These are phyloP conservation scores for Hypoxylon sp. DNA, from an alignment of 2,329 filamentous ascomycete genomes.

Conservation along the genomic window DNA sequence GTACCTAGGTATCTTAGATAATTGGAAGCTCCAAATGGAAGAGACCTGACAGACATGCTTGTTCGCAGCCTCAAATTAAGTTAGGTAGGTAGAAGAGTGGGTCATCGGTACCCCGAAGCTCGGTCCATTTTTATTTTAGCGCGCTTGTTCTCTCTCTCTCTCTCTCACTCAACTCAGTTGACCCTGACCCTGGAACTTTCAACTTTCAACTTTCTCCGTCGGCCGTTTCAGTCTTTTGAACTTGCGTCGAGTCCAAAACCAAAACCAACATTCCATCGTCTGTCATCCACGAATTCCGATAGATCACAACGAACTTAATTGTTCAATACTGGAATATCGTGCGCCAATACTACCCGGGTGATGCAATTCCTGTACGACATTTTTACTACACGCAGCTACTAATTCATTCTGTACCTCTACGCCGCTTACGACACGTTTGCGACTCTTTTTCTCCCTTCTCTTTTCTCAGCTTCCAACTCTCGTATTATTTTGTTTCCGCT, in stretches of 20 bases:
- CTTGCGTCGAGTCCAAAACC: constrained; percentile 27
- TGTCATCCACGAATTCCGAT: too few species aligned
- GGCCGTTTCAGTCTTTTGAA: too few species aligned
- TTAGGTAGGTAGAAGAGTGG: constrained; percentile 20
- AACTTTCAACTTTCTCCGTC: constrained; percentile 23
- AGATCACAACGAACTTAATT: too few species aligned
- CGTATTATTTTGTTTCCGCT: constrained; percentile 3
- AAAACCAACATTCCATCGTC: constrained; percentile 9
- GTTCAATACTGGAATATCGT: too few species aligned
- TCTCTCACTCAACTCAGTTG: not conserved
- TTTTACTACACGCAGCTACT: too few species aligned
- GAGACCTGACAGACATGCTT: constrained; percentile 1
- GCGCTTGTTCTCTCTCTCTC: constrained; percentile 23
- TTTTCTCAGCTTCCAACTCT: too few species aligned
- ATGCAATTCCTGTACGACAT: too few species aligned
- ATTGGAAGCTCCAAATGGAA: not conserved
- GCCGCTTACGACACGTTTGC: too few species aligned
- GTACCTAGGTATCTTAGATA: not conserved
- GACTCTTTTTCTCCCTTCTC: too few species aligned
- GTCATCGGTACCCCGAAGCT: constrained; percentile 16
- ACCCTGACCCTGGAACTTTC: constrained; percentile 30
- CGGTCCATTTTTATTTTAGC: constrained; percentile 22
- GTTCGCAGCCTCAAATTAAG: constrained; percentile 18
- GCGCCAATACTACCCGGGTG: too few species aligned
- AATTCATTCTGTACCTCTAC: too few species aligned